Evolutionary conservation across 2,329 filamentous ascomycete genomes (phyloP), one percentile per base, ranked within the genome.

Genomic region (Colletotrichum musae): DNA sequence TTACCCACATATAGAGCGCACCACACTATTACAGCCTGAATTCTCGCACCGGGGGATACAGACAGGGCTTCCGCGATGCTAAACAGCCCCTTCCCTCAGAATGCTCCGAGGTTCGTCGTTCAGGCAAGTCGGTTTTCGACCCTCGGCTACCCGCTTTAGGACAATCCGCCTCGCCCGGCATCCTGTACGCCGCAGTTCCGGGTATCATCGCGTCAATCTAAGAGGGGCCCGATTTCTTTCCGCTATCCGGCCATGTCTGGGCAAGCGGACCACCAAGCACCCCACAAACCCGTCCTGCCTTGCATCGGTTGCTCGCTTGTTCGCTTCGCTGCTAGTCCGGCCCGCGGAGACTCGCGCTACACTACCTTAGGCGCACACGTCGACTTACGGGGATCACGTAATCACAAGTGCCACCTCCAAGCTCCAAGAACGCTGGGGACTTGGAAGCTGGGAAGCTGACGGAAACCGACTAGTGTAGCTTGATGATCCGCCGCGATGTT

Each of bases 161-260:
- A 53, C 48, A 48, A 36, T 58, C 64, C 63, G 47, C 64, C 21
- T 32, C 52, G 12, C 32, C n/a, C 45, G 32, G 21, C 24, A 36
- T 18, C 26, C 21, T 52, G 36, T 10, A 32, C 39, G 26, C 43
- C 43, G 32, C 64, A 51, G 41, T 66, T 36, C 39, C 57, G 47
- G 26, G 68, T 68, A 70, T 64, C 68, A 70, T 70, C 47, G 68
- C 43, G 54, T 52, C 24, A 67, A 48, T 50, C 64, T 43, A 58
- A 18, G 39, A 50, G 52, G 50, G 48, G 43, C 18, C 58, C 52
- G 53, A 54, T 68, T 68, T 45, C 68, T 54, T 68, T 64, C 68
- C 68, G 68, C 64, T 58, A 59, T 62, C 68, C 64, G 58, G 28
- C 39, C 32, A 45, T 43, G 48, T 58, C 53, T 54, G 18, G 41